A percentile compares a stretch with the other conserved stretches of the same genome.
These are phyloP conservation scores for Phytophthora vignae DNA, from an alignment of 352 stramenopile species.

Conservation along the genomic window DNA sequence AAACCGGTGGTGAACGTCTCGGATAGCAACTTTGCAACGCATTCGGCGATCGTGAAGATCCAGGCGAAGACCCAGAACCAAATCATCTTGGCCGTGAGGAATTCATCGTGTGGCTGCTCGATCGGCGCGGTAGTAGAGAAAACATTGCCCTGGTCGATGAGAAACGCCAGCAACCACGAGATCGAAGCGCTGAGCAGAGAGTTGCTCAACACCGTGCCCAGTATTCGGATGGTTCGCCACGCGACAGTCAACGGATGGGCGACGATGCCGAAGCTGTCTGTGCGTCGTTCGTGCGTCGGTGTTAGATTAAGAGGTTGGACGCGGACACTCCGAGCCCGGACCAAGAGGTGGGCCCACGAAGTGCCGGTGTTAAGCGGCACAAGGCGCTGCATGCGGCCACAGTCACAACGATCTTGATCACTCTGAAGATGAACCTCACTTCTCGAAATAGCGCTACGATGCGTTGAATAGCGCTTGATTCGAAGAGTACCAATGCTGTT, in stretches of 20 bases:
- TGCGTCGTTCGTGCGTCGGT: neutral
- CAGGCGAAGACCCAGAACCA: conserved; percentile 37
- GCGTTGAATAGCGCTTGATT: too few relatives aligned
- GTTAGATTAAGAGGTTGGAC: conserved; percentile 12
- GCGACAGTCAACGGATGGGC: neutral
- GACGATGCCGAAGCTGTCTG: conserved; percentile 13
- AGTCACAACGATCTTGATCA: neutral
- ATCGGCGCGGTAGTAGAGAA: neutral
- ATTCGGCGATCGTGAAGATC: conserved; percentile 26
- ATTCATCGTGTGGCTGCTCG: conserved; percentile 18
- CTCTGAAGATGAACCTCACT: neutral
- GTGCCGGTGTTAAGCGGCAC: conserved; percentile 2
- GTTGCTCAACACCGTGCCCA: conserved; percentile 35
- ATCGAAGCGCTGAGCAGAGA: conserved; percentile 24
- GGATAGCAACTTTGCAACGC: conserved; percentile 25
- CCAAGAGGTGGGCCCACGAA: conserved; percentile 18
- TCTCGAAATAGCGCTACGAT: neutral
- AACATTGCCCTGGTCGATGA: conserved; percentile 20
- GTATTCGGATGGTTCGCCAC: conserved; percentile 18
- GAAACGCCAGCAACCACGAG: conserved; percentile 26
- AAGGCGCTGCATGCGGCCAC: neutral
- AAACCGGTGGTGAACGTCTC: conserved; percentile 16
- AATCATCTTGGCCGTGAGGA: conserved; percentile 28
- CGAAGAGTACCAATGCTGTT: too few relatives aligned
- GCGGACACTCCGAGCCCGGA: conserved; percentile 16